These are phyloP conservation scores for Ceratobasidium sp. DNA, from an alignment of 1,284 basidiomycete genomes.

Conservation along the genomic window DNA sequence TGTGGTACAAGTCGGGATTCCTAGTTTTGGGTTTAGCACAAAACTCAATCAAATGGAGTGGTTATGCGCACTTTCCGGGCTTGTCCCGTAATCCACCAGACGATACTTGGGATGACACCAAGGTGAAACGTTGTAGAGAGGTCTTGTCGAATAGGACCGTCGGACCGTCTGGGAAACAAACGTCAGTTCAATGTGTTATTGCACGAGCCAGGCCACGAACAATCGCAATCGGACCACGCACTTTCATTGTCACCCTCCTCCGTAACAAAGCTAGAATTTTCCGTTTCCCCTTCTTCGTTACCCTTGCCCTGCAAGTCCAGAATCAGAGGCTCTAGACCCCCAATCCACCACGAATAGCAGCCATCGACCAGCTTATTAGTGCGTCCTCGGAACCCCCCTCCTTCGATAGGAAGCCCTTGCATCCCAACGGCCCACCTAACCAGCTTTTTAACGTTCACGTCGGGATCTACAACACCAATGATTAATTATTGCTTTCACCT, in stretches of 20 bases:
- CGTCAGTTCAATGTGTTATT: conserved; percentile 63
- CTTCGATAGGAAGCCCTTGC: conserved; percentile 86
- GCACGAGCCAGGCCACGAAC: conserved; percentile 55
- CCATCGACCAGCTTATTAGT: conserved; percentile 99
- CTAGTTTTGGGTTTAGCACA: conserved; percentile 56
- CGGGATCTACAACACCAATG: conserved; percentile 51
- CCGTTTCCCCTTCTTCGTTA: conserved; percentile 47
- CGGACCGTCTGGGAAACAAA: conserved; percentile 52
- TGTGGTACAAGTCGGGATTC: conserved; percentile 88
- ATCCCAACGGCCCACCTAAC: conserved; percentile 87
- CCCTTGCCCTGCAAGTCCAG: conserved; percentile 67
- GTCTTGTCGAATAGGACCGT: conserved; percentile 55
- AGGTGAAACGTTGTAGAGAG: conserved; percentile 85
- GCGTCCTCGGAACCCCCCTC: conserved; percentile 92
- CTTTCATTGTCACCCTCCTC: conserved; percentile 53
- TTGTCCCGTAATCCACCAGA: conserved; percentile 93
- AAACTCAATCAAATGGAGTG: no score
- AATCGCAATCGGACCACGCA: conserved; percentile 73
- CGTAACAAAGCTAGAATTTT: conserved; percentile 40
- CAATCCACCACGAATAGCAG: conserved; percentile 99
- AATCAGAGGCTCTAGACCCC: conserved; percentile 85
- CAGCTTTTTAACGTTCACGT: conserved; percentile 70
- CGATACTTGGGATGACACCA: conserved; percentile 85
- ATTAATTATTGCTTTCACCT: not conserved
- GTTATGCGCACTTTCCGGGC: conserved; percentile 79